Evolutionary conservation across 2,329 filamentous ascomycete species (phyloP), one percentile per base, ranked within the genome.

Genomic region (Cladophialophora psammophila): DNA sequence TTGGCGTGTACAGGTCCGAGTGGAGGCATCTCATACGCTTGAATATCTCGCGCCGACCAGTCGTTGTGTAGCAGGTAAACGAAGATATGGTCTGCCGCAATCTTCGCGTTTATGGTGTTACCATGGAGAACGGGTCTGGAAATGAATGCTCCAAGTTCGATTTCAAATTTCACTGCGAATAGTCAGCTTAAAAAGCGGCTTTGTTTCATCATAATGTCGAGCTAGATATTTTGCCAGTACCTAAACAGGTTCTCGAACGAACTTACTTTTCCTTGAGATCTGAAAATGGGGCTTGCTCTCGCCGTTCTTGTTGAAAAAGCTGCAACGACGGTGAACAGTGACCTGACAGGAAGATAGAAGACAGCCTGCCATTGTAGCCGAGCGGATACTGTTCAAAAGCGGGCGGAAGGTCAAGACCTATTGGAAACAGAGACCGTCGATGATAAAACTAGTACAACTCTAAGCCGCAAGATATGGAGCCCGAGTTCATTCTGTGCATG

Each of bases 51-150:
- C 20, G 63, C 63, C 3, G 63, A 65, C 92, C 92, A 95, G 78
- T 95, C 92, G 73, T 95, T 95, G 83, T 94, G 86, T 62, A 95
- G 79, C 0, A 94, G 91, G 26, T 92, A 84, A 9, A 92, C 92
- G 74, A 94, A 94, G 32, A 95, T 83, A 73, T 88, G 84, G 26
- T 91, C 85, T 59, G 89, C 87, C 0, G 91, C 91, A 50, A 88
- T 79, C 2, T 81, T 79, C 26, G 93, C 84, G 0, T 82, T 77
- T 20, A 94, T 83, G 0, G 87, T 84, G 60, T 85, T 79, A 5
- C 91, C 91, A 72, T 91, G 81, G 1, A 83, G 77, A 73, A 90
- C 93, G 0, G 84, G 80, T 55, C 80, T 85, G 76, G 86, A 87
- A 8, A 94, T 83, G 73, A 94, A 91, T 50, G 88, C 90, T 1